Evolutionary conservation across 345 rosid genomes (phyloP), one percentile per base, ranked within the genome.

Genomic region (Brassica cretica): DNA sequence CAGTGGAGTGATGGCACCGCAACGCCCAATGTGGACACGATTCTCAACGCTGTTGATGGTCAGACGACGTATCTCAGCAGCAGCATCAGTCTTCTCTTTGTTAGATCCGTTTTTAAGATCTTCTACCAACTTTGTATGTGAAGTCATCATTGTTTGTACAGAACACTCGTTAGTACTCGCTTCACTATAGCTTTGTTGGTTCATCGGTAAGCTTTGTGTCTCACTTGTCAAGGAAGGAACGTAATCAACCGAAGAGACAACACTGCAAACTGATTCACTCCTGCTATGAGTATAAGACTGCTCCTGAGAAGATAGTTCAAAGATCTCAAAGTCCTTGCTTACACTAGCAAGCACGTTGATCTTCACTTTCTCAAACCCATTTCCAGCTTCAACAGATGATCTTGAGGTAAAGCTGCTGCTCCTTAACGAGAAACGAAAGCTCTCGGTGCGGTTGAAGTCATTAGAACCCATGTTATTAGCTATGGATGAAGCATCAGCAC

Each of bases 31-130:
- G 49, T 87, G 81, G 29, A 76, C 80, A 73, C 98, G 97, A 62
- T 93, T 95, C 79, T 89, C 92, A 83, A 29, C 73, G 80, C 79
- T 89, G 80, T 82, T 76, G 83, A 87, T 93, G 25, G 98, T 85
- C 71, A 95, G 97, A 69, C 84, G 80, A 63, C 99, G 92, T 80
- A 95, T 76, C 71, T 93, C 97, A 76, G 87, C 91, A 60, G 98
- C 98, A 35, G 96, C 93, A 12, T 77, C 75, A 33, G 86, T 85
- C 83, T 90, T 89, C n/a, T 30, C 73, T 74, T 83, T 80, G 71
- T 69, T 79, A 49, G 97, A 84, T 55, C 83, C 88, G 74, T 84
- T 86, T 75, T 80, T 83, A 58, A 93, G 93, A 79, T 85, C 89
- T 77, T 89, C 92, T 24, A 92, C 84, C 84, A 92, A 76, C 68